Conservation (phyloP, 176 grass and related monocot genomes). For the Typha latifolia region DNA sequence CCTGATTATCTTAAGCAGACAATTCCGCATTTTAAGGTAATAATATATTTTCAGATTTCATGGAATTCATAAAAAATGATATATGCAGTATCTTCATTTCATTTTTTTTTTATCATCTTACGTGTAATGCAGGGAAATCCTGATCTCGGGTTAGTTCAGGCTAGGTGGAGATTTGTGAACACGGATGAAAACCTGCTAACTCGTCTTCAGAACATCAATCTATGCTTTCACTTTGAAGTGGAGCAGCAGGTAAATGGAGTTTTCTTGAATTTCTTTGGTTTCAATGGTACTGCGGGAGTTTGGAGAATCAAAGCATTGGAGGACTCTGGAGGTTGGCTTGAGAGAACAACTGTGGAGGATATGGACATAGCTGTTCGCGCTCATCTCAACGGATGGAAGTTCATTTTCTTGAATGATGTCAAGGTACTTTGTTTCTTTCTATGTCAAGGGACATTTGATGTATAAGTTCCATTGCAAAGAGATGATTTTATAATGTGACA, state of each 20-base stretch:
- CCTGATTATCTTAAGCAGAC: conserved; percentile 74
- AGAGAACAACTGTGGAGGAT: conserved; percentile 73
- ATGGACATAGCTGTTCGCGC: conserved; percentile 79
- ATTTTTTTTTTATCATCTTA: neutral
- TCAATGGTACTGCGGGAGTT: conserved; percentile 71
- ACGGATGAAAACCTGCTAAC: conserved; percentile 66
- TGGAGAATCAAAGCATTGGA: conserved; percentile 81
- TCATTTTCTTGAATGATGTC: conserved; percentile 76
- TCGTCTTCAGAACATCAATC: conserved; percentile 73
- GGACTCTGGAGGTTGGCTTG: conserved; percentile 72
- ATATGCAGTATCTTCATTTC: neutral
- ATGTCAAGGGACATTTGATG: neutral
- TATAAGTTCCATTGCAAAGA: neutral
- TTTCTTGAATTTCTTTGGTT: conserved; percentile 71
- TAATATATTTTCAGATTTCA: no score
- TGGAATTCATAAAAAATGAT: neutral
- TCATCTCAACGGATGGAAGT: conserved; percentile 75
- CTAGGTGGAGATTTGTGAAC: conserved; percentile 71
- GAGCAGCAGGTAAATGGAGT: conserved; percentile 77
- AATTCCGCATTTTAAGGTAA: conserved; percentile 70
- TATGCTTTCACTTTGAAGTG: conserved; percentile 76
- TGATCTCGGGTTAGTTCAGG: conserved; percentile 64
- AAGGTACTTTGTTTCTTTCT: conserved; percentile 26
- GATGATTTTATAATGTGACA: neutral
- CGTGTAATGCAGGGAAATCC: conserved; percentile 45